Base-by-base conservation (phyloP, 306 rosid genomes). In the Vicia villosa region DNA sequence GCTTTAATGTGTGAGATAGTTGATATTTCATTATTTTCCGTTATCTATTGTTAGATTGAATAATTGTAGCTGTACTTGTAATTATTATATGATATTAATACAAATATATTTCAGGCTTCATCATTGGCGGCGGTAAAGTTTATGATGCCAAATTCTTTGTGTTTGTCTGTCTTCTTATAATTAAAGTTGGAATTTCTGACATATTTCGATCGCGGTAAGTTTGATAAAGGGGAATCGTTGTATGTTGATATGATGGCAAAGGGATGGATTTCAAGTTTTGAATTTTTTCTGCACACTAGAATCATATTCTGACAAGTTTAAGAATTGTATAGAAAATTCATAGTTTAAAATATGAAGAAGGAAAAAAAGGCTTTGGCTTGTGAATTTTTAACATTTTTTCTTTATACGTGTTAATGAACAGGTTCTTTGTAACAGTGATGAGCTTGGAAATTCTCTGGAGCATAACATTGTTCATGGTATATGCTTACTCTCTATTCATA, bases 371-470 rank as follows among this genome's bases (percentile, higher is more conserved):
- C 6, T 16, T 20, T 40, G 51, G 69, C 41, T 28, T 45, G 24
- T 21, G 36, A 17, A 17, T 49, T 22, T 17, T 16, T 49, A 17
- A 49, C 24, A 17, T 49, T 51, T 28, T 22, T n/a, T 9, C 20
- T 8, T 69, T 62, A 69, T 21, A 71, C 78, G 50, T 83, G 73
- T 68, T 83, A 51, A 76, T 60, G 57, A 70, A 62, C 92, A 92
- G 98, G 78, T 86, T 80, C 80, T 85, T 92, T 88, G 96, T 84
- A 77, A 92, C 95, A 21, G 87, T 84, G 72, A 92, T 92, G 97
- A 92, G 95, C n/a, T 84, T 92, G 83, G 84, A 87, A 8, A 85
- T 89, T 79, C 97, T 95, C 9, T 92, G 97, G 97, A 85, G 88
- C 85, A 10, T 92, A 71, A 89, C 96, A 72, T 79, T 89, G 72